Evolutionary conservation across 1,284 basidiomycete genomes (phyloP).

Genomic region (Psilocybe mexicana): DNA sequence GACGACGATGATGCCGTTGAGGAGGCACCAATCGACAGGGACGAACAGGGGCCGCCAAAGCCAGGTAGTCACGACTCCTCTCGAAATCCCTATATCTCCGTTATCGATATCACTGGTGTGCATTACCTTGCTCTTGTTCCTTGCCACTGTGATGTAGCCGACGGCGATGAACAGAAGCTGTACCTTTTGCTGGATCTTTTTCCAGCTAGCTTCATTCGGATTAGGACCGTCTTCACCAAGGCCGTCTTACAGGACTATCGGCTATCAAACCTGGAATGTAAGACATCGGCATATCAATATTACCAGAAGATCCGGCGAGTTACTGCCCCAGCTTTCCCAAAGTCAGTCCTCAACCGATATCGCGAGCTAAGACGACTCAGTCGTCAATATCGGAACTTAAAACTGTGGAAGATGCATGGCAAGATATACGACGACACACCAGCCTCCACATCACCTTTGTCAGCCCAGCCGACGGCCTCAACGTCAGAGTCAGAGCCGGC

Average conservation of each 20-base stretch:
- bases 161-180: background rate
- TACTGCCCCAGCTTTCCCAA: conserved; percentile 3
- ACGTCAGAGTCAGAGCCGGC: background rate
- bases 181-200: background rate
- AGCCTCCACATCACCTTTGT: too few species aligned
- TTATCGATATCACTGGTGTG: background rate
- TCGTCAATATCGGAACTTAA: conserved; percentile 10
- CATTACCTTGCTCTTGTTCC: background rate
- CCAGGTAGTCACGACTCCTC: too few species aligned
- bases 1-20: too few species aligned
- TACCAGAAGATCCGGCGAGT: conserved; percentile 4
- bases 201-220: background rate
- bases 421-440: background rate
- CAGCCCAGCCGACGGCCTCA: too few species aligned
- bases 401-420: background rate
- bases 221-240: conserved; percentile 2
- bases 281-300: conserved; percentile 12
- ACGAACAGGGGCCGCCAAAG: too few species aligned
- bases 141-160: background rate
- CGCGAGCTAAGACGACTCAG: background rate
- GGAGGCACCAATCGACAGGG: too few species aligned
- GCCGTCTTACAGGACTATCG: background rate
- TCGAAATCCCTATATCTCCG: background rate
- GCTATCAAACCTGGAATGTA: conserved; percentile 6
- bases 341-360: background rate